These are phyloP conservation scores for Neofusicoccum cordaticola DNA, from an alignment of 2,329 filamentous ascomycete species.

Conservation along the genomic window DNA sequence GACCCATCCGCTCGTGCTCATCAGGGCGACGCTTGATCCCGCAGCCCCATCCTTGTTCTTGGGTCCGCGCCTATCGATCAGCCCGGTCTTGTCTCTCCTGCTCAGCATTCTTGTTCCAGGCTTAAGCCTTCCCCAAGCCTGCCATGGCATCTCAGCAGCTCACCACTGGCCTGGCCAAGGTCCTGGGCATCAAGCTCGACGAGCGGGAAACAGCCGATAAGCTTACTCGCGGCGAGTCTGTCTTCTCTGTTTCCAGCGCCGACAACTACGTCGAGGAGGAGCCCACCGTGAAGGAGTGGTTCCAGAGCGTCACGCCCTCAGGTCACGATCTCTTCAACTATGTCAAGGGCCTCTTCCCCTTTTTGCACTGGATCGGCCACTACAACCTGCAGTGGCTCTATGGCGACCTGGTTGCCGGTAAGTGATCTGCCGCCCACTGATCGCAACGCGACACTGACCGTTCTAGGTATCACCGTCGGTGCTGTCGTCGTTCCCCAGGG, in stretches of 20 bases:
- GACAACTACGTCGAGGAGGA: conserved; percentile 81
- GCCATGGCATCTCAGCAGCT: conserved; percentile 48
- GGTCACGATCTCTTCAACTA: conserved; percentile 58
- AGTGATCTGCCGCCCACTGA: conserved; percentile 67
- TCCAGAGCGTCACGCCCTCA: conserved; percentile 63
- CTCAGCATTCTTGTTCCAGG: background rate
- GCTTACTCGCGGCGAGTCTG: conserved; percentile 73
- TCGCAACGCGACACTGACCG: background rate
- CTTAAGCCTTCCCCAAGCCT: background rate
- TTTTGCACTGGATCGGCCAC: conserved; percentile 78
- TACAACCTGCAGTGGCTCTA: conserved; percentile 89
- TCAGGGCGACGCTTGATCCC: background rate
- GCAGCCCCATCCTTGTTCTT: conserved; percentile 7
- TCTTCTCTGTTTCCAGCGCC: conserved; percentile 68
- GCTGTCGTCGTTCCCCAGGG: conserved; percentile 89
- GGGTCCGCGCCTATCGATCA: background rate
- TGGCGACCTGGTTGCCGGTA: conserved; percentile 82
- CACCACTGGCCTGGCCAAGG: conserved; percentile 73
- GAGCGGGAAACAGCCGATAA: conserved; percentile 64
- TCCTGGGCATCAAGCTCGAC: conserved; percentile 77
- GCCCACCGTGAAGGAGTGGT: conserved; percentile 71
- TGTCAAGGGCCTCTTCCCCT: conserved; percentile 74
- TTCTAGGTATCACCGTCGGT: conserved; percentile 64
- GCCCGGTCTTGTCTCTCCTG: background rate
- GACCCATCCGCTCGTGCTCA: conserved; percentile 1